Conservation (phyloP, 2,329 filamentous ascomycete species). For the Fusarium irregulare region DNA sequence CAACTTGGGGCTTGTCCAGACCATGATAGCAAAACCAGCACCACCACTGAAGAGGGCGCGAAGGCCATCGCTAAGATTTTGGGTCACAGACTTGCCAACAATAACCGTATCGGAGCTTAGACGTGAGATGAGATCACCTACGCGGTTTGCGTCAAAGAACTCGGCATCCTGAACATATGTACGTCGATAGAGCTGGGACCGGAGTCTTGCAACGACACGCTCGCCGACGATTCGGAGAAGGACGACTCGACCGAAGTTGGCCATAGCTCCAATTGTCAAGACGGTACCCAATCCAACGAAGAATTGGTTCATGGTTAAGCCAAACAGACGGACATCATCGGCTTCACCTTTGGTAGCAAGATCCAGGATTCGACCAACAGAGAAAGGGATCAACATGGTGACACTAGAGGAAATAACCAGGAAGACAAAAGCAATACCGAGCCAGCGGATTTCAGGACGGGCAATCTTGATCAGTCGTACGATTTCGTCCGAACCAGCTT, state of each 20-base stretch:
- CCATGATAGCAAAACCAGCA: conserved; percentile 92
- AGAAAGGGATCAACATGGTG: conserved; percentile 96
- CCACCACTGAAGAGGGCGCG: conserved; percentile 88
- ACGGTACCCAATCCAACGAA: conserved; percentile 82
- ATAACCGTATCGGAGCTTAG: conserved; percentile 97
- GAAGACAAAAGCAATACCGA: conserved; percentile 83
- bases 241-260: conserved; percentile 94
- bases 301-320: conserved; percentile 86
- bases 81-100: conserved; percentile 97
- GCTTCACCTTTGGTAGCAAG: conserved; percentile 80
- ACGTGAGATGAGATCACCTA: conserved; percentile 94
- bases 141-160: conserved; percentile 97
- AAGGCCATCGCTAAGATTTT: conserved; percentile 96
- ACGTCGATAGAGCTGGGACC: conserved; percentile 88
- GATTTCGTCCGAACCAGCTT: conserved; percentile 78
- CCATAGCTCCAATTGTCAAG: conserved; percentile 83
- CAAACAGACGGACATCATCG: conserved; percentile 79
- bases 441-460: conserved; percentile 81
- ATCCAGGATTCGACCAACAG: conserved; percentile 95
- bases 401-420: conserved; percentile 90
- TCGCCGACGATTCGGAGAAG: conserved; percentile 95
- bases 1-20: conserved; percentile 92
- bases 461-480: conserved; percentile 91
- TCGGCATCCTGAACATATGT: conserved; percentile 98
- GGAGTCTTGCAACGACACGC: conserved; percentile 88